Base-by-base conservation (phyloP, 257 asterid genomes). In the Solanum sejunctum region DNA sequence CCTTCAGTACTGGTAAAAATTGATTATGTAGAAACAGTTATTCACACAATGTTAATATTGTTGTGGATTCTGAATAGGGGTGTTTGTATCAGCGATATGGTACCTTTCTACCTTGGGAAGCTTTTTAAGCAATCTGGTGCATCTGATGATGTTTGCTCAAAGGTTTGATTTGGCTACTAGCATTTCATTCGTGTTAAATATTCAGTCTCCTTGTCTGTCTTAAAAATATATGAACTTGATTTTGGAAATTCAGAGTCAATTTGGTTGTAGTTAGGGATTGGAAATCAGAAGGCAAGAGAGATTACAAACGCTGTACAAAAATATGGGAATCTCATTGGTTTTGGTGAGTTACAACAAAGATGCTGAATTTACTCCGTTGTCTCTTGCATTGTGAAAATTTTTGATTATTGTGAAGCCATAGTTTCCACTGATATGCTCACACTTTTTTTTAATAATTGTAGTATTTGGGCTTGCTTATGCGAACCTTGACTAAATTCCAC, bases 1-100 rank as follows among this genome's bases (percentile, higher is more conserved):
- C 28, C 64, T 78, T 52, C 23, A 28, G 28, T 52, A 47, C 82
- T 79, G 75, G 73, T 32, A 49, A 21, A 41, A 51, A 32, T 54
- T 41, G 61, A 10, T 71, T 32, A 69, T 79, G 57, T 64, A 20
- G 45, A 26, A 32, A 78, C 47, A 52, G 64, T 78, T 21, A 9
- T 51, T 52, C 15, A 26, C 64, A 52, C 49, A 16, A 78, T 78
- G 64, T 28, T 78, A 78, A 52, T 18, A 15, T 78, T 52, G 10
- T 26, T 51, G 63, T 77, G 45, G 82, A 77, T 51, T 20, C 49
- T 52, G 49, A 78, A 52, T 52, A 94, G 98, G 98, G 99, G 98
- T 66, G 97, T 95, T 84, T 93, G 98, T 87, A 89, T 95, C 84
- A 95, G 98, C 85, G 98, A 95, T 87, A 93, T 95, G 98, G 88